Conservation (phyloP, 2,329 filamentous ascomycete species). For the Penicillium olsonii region DNA sequence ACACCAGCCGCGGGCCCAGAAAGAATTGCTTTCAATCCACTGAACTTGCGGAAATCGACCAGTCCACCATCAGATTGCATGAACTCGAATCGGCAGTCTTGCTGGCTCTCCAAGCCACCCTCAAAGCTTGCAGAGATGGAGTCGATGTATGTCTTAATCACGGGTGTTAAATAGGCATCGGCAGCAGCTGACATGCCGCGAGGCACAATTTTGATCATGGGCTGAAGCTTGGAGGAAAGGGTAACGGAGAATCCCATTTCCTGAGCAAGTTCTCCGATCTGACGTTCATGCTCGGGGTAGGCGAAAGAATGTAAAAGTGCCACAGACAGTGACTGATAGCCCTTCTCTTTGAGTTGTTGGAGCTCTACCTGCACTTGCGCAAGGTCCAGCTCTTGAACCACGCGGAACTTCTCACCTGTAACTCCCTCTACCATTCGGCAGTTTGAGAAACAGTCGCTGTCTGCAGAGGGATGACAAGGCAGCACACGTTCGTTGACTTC, state of each 20-base stretch:
- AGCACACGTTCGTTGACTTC: conserved; percentile 89
- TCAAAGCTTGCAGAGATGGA: conserved; percentile 66
- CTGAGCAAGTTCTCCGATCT: conserved; percentile 74
- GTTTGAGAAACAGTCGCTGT: conserved; percentile 72
- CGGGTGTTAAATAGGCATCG: conserved; percentile 77
- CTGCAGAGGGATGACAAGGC: conserved; percentile 60
- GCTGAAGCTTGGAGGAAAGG: conserved; percentile 77
- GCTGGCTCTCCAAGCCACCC: conserved; percentile 73
- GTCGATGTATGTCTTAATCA: conserved; percentile 73
- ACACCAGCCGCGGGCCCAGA: conserved; percentile 93
- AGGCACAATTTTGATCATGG: conserved; percentile 81
- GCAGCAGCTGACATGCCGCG: conserved; percentile 75
- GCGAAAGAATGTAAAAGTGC: conserved; percentile 90
- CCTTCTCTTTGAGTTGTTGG: conserved; percentile 66
- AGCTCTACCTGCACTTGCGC: conserved; percentile 60
- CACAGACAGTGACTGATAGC: conserved; percentile 78
- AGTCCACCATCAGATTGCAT: conserved; percentile 88
- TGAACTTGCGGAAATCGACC: conserved; percentile 65
- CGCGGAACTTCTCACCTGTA: conserved; percentile 66
- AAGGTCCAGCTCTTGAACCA: conserved; percentile 62
- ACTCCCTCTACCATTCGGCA: conserved; percentile 62
- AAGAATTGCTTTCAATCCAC: conserved; percentile 81
- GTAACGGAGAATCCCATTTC: conserved; percentile 81
- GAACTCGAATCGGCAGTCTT: conserved; percentile 80
- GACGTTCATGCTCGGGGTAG: conserved; percentile 78